Base-by-base conservation (phyloP, 495 filamentous ascomycete genomes). In the Mytilinidion resinicola region DNA sequence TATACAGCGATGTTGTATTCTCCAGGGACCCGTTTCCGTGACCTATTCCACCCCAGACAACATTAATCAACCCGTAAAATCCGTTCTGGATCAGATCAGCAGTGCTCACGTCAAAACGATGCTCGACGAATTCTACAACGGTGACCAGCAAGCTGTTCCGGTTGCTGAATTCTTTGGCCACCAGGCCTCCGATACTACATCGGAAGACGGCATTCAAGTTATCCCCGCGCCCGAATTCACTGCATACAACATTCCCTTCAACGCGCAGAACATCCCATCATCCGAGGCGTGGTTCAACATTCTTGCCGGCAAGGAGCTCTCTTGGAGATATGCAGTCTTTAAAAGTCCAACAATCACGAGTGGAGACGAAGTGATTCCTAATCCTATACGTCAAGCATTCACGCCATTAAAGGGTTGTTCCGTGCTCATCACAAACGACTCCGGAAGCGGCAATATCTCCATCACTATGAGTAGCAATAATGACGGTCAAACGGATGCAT, bases 11-110 rank as follows among this genome's bases (percentile, higher is more conserved):
- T 66, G 69, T 7, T 75, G 72, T 51, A 74, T 77, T 41, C 52
- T 77, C 4, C 72, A 74, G n/a, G 74, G 74, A 0, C 74, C 74
- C 11, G 68, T 74, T 19, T 71, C 74, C 19, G 73, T 67, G 9
- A 63, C 63, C 34, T 72, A 71, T 62, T 67, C 71, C 0, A 57
- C 56, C 0, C 34, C 38, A 15, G 41, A 56, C 11, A 56, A 56
- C 43, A 56, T 66, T 10, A 60, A 72, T 21, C 63, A 75, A 53
- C 62, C 72, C 3, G 69, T 62, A 0, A 64, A 66, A 12, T 64
- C 70, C 7, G 72, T 73, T 17, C 55, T 76, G 17, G 66, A 72
- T 25, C 48, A 52, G 9, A 73, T 76, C 46, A 47, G 25, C 6
- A 19, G 38, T 6, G 55, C 56, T 0, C 19, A 68, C 11, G 34